These are phyloP conservation scores for Emmonsiellopsis sp. DNA, from an alignment of 2,329 filamentous ascomycete species.

Conservation along the genomic window DNA sequence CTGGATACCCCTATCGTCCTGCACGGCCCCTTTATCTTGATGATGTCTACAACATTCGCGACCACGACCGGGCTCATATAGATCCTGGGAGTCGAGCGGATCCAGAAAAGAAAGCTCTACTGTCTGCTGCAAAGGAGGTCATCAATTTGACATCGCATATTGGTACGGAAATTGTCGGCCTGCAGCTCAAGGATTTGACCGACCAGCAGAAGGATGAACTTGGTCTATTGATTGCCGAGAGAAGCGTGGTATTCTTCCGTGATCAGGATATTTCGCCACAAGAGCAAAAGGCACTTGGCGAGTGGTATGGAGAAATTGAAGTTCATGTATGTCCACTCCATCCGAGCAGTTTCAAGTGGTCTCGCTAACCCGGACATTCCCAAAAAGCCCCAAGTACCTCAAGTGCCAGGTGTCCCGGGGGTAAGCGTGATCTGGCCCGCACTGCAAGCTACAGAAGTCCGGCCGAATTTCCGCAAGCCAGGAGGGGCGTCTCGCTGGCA, in stretches of 20 bases:
- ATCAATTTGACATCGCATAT: constrained; percentile 53
- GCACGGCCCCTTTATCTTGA: constrained; percentile 58
- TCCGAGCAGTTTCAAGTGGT: no score
- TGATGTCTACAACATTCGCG: constrained; percentile 58
- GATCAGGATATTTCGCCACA: constrained; percentile 53
- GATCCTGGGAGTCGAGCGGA: constrained; percentile 58
- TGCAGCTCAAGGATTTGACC: constrained; percentile 54
- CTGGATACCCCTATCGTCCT: constrained; percentile 63
- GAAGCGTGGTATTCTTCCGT: constrained; percentile 59
- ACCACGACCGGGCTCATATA: constrained; percentile 44
- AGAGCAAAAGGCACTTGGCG: constrained; percentile 53
- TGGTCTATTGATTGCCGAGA: constrained; percentile 52
- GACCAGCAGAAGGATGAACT: constrained; percentile 53
- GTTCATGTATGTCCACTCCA: constrained; percentile 47
- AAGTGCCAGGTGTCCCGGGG: constrained; percentile 57
- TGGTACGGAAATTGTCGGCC: constrained; percentile 54
- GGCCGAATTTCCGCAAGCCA: constrained; percentile 55
- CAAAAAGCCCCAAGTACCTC: constrained; percentile 56
- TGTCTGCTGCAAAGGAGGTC: constrained; percentile 54
- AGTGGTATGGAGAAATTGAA: constrained; percentile 57
- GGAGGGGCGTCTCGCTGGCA: constrained; percentile 63
- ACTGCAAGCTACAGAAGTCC: constrained; percentile 51
- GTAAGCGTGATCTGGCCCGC: constrained; percentile 63
- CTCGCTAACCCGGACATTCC: no score
- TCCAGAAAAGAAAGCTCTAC: constrained; percentile 51